Conservation (phyloP, 129 eudicot genomes). For the Pulicaria dysenterica region DNA sequence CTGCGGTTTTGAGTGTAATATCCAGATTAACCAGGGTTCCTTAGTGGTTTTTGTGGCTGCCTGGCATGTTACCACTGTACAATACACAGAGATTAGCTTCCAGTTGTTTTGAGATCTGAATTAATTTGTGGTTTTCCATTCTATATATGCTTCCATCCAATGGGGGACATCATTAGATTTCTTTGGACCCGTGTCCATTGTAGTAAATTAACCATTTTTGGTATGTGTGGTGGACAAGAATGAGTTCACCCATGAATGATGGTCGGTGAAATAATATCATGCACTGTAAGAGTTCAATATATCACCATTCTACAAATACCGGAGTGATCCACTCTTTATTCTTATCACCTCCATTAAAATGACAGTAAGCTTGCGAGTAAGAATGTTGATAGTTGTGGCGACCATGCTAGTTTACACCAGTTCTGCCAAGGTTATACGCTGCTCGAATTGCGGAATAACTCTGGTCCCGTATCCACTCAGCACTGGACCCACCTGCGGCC, state of each 20-base stretch:
- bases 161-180: slow-evolving; percentile 15
- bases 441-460: slow-evolving; percentile 56
- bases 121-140: slow-evolving; percentile 7
- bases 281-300: background rate
- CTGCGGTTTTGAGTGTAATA: background rate
- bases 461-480: slow-evolving; percentile 69
- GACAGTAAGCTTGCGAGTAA: slow-evolving; percentile 11
- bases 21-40: background rate
- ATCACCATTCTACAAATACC: slow-evolving; percentile 27
- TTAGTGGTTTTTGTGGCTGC: background rate
- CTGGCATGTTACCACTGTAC: background rate
- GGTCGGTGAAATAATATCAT: background rate
- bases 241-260: background rate
- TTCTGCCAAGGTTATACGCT: slow-evolving; percentile 28
- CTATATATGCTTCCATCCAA: slow-evolving; percentile 26
- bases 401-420: background rate
- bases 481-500: slow-evolving; percentile 58
- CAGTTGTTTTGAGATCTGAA: slow-evolving; percentile 17
- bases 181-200: slow-evolving; percentile 20
- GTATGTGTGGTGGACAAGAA: slow-evolving; percentile 20
- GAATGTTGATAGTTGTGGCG: background rate
- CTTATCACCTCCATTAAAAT: slow-evolving; percentile 8
- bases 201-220: background rate
- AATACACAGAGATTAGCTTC: slow-evolving; percentile 22
- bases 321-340: slow-evolving; percentile 12